phyloP scores from a whole-genome alignment of 2,329 filamentous ascomycete species.

The Sclerotiophoma versabilis region DNA sequence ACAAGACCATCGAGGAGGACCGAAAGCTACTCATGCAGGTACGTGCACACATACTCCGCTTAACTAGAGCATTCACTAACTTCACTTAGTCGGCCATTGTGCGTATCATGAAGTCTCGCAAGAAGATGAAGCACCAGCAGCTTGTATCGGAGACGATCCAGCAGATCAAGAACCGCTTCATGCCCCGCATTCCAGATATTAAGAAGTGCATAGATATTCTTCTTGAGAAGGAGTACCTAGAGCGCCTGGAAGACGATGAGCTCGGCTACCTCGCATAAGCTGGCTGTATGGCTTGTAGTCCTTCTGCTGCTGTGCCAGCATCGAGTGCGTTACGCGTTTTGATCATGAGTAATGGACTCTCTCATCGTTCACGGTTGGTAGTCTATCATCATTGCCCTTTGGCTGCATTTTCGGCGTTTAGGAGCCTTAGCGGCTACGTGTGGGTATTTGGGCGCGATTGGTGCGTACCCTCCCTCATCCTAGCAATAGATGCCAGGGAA shows the following conservation, averaged over 20 bases:
- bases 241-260: conserved; percentile 92
- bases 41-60: conserved; percentile 50
- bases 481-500: conserved; percentile 3
- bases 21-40: conserved; percentile 96
- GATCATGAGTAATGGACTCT: conserved; percentile 10
- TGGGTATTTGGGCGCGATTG: conserved; percentile 12
- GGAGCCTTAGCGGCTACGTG: conserved; percentile 1
- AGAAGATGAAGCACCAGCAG: conserved; percentile 97
- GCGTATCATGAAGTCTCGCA: conserved; percentile 98
- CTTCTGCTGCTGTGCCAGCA: conserved; percentile 2
- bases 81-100: conserved; percentile 86
- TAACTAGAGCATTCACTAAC: conserved; percentile 35
- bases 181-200: conserved; percentile 92
- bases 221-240: conserved; percentile 97
- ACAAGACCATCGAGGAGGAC: conserved; percentile 99
- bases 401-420: conserved; percentile 18
- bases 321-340: conserved; percentile 6
- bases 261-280: conserved; percentile 86
- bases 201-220: conserved; percentile 99
- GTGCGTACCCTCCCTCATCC: conserved; percentile 5
- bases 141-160: conserved; percentile 94
- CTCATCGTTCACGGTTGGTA: conserved; percentile 11
- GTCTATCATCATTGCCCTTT: conserved; percentile 10
- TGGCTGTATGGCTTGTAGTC: neutral
- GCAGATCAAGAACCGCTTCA: conserved; percentile 91